Evolutionary conservation across 176 grass and related monocot species (phyloP), one percentile per base, ranked within the genome.

Genomic region (Musa troglodytarum): DNA sequence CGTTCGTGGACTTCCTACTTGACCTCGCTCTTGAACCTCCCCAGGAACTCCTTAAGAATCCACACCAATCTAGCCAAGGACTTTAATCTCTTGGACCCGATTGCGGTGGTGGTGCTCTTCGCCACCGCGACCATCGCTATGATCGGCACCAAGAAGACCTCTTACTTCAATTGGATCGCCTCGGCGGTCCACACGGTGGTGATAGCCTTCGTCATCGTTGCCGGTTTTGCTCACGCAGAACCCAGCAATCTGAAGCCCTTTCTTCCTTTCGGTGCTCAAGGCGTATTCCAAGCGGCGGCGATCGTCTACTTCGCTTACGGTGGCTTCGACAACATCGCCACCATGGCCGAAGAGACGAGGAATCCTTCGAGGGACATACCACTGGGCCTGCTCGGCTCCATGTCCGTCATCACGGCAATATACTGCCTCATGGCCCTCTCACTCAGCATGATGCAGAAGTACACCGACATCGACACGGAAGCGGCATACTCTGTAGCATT

Each of bases 301-400:
- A 87, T 99, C 77, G 90, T 99, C 3, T 99, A 94, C 78, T 94
- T 93, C 52, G 88, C 95, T 4, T 99, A 94, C 73, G 88, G 90
- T 52, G 95, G 95, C 17, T 99, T 94, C 77, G 95, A 94, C 74
- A 99, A 87, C 82, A 94, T 99, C 25, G 95, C 88, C 0, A 92
- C 88, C 3, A 99, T 99, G 95, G 95, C 95, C 50, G 95, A 99
- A 77, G 95, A 99, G 72, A 91, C 90, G 0, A 82, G 82, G 79
- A 92, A 99, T 50, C 95, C 90, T 21, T 87, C 90, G 0, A 73
- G 89, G 19, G 95, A 99, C 81, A 99, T 99, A 78, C 95, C 90
- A 11, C 80, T 99, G 14, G 90, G 90, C 0, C 79, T 99, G 0
- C 84, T 94, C 5, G 90, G 95, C 0, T 99, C 95, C 73, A 99